Base-by-base conservation (phyloP, 352 stramenopile genomes). In the Thraustochytrium striatum region DNA sequence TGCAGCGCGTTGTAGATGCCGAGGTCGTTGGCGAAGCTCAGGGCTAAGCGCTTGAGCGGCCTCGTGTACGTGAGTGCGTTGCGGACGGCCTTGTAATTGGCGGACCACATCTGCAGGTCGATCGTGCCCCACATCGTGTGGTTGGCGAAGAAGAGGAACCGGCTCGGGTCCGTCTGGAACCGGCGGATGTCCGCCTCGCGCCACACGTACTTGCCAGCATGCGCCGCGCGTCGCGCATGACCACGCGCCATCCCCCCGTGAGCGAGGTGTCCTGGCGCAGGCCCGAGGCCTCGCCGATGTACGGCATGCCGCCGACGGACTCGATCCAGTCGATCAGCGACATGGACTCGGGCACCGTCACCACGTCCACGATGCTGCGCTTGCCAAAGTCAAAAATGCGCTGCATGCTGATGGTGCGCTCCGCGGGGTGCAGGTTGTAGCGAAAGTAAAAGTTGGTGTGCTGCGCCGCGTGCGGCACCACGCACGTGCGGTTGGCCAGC, bases 391-490 rank as follows among this genome's bases (percentile, higher is more conserved):
- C 57, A 39, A 80, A 75, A 28, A 80, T 72, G 28, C 70, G 55
- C 58, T 70, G 55, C 70, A 72, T 69, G 58, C 55, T 72, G 0
- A 75, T 47, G 32, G 79, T 70, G 1, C 35, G 32, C 7, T 47
- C 1, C 32, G 55, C 32, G 55, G 47, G 53, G 39, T 80, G 70
- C 41, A 72, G 44, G 39, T 80, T 80, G 58, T 80, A 80, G n/a
- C 58, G 38, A 28, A 72, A 69, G 58, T 41, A 80, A 25, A 75
- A 80, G 47, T 80, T 80, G 38, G 70, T 80, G 33, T 80, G 70
- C 32, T 70, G 55, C 39, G 53, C 70, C 5, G 53, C 3, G 55
- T 30, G 70, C 32, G 70, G 70, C 30, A 80, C 32, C 36, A 80
- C 47, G 28, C 70, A 80, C 0, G 70, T 80, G 21, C 70, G 53